phyloP scores from a whole-genome alignment of 768 basidiomycete species.

The Rhodosporidiobolus sp. region DNA sequence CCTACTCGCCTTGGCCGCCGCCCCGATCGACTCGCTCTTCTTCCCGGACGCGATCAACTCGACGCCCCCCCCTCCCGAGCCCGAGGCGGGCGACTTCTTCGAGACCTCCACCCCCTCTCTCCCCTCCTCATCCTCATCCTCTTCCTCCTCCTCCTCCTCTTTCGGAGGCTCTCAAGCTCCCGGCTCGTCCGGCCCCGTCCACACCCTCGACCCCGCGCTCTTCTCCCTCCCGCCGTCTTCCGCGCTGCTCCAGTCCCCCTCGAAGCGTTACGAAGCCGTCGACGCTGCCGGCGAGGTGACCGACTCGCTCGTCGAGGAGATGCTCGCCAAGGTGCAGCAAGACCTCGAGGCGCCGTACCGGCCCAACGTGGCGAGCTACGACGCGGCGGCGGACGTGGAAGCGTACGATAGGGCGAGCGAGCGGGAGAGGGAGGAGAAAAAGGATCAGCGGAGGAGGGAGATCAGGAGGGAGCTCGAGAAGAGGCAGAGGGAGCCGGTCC shows the following conservation, averaged over 20 bases:
- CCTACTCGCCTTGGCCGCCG: conserved; percentile 51
- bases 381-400: conserved; percentile 46
- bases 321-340: conserved; percentile 53
- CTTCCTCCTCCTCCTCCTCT: conserved; percentile 49
- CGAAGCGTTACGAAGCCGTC: conserved; percentile 43
- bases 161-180: conserved; percentile 37
- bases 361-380: conserved; percentile 60
- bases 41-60: conserved; percentile 56
- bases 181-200: conserved; percentile 17
- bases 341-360: conserved; percentile 55
- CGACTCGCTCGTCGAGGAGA: conserved; percentile 53
- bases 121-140: conserved; percentile 1
- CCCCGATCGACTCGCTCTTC: conserved; percentile 54
- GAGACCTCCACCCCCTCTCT: background rate
- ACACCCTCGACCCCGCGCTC: conserved; percentile 22
- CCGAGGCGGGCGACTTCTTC: conserved; percentile 3
- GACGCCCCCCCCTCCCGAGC: background rate
- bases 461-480: conserved; percentile 35
- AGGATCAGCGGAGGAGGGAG: conserved; percentile 21
- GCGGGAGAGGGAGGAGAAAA: conserved; percentile 9
- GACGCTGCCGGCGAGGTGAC: conserved; percentile 38
- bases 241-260: background rate
- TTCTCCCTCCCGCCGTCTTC: conserved; percentile 21
- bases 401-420: conserved; percentile 34
- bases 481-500: conserved; percentile 37